Evolutionary conservation across 1,284 basidiomycete species (phyloP).

Genomic region (Sanghuangporus baumii): DNA sequence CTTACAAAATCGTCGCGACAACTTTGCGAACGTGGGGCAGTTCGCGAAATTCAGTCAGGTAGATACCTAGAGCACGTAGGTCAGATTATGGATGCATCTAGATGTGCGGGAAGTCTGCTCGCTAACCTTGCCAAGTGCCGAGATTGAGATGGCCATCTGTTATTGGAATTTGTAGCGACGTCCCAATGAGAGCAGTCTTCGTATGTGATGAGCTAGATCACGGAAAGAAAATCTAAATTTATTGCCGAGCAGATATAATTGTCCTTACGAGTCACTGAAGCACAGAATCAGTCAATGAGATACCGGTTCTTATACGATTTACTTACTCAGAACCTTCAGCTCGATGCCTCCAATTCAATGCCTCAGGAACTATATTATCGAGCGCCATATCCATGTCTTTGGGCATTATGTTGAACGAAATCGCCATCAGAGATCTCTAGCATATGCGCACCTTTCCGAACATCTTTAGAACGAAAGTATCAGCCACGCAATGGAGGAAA

Average conservation of each 20-base stretch:
- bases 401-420: constrained; percentile 1
- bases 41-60: constrained; percentile 77
- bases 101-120: not conserved
- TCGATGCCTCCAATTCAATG: constrained; percentile 81
- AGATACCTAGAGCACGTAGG: constrained; percentile 52
- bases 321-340: constrained; percentile 88
- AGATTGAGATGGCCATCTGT: constrained; percentile 77
- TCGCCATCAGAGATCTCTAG: constrained; percentile 14
- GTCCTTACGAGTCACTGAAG: constrained; percentile 66
- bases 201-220: constrained; percentile 76
- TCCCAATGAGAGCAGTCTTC: constrained; percentile 80
- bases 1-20: constrained; percentile 81
- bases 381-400: constrained; percentile 82
- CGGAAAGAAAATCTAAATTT: not conserved
- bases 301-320: not conserved
- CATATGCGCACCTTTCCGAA: constrained; percentile 42
- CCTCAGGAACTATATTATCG: constrained; percentile 85
- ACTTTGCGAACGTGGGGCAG: constrained; percentile 58
- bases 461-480: constrained; percentile 36
- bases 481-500: constrained; percentile 10
- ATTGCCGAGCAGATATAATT: not conserved
- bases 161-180: constrained; percentile 81
- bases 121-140: constrained; percentile 85
- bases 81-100: not conserved
- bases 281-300: not conserved